Evolutionary conservation across 2,329 filamentous ascomycete genomes (phyloP).

Genomic region (Pseudogymnoascus sp.): DNA sequence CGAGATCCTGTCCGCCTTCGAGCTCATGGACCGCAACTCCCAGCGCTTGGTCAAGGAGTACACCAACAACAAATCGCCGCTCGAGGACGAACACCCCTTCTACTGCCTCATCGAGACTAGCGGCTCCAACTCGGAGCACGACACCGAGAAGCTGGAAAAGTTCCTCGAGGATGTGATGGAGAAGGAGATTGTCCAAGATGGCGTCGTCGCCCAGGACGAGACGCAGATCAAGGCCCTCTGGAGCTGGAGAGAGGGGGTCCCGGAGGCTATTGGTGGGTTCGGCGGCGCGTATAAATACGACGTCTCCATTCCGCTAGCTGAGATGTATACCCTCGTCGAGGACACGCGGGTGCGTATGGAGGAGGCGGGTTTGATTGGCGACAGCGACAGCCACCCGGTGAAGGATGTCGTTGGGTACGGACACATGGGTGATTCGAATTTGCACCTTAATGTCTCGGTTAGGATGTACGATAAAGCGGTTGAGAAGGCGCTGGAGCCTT

Average conservation of each 20-base stretch:
- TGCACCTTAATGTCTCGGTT: slow-evolving; percentile 85
- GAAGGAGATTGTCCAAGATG: slow-evolving; percentile 77
- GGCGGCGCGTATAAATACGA: slow-evolving; percentile 99
- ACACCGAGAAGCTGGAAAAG: slow-evolving; percentile 78
- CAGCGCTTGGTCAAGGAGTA: slow-evolving; percentile 70
- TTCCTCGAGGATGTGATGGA: slow-evolving; percentile 92
- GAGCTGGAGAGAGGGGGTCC: slow-evolving; percentile 88
- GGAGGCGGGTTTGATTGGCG: slow-evolving; percentile 67
- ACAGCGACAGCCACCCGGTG: slow-evolving; percentile 67
- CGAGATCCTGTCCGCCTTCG: slow-evolving; percentile 94
- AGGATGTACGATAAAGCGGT: slow-evolving; percentile 78
- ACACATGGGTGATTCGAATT: slow-evolving; percentile 94
- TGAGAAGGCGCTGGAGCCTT: slow-evolving; percentile 83
- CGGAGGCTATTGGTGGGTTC: slow-evolving; percentile 79
- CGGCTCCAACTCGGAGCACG: slow-evolving; percentile 88
- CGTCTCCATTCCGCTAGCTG: slow-evolving; percentile 79
- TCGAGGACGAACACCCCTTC: slow-evolving; percentile 81
- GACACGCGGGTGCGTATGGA: slow-evolving; percentile 68
- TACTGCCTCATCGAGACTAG: slow-evolving; percentile 97
- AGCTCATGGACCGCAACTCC: slow-evolving; percentile 84
- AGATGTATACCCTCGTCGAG: slow-evolving; percentile 84
- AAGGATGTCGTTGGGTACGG: slow-evolving; percentile 91
- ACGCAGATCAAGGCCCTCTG: slow-evolving; percentile 80
- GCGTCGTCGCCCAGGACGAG: slow-evolving; percentile 86
- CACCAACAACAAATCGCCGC: slow-evolving; percentile 66